Base-by-base conservation (phyloP, 139 green algal genomes). In the Micromonas pusilla region DNA sequence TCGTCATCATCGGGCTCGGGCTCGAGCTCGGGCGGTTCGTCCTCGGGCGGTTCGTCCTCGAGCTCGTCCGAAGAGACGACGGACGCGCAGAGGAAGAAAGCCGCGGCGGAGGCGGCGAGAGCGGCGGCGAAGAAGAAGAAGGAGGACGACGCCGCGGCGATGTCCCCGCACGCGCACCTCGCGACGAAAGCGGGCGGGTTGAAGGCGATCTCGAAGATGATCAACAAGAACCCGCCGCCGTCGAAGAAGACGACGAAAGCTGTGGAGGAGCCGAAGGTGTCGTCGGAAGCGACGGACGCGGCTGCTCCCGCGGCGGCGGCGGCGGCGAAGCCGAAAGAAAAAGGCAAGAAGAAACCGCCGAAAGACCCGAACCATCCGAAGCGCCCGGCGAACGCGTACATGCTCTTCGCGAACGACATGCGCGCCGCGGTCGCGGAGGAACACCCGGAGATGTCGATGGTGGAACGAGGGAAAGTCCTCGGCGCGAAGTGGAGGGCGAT, bases 351-450 rank as follows among this genome's bases (percentile, higher is more conserved):
- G 64, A 84, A 79, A 76, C 85, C 85, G 84, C 73, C 77, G 70
- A 89, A 88, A 79, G 86, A 91, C 74, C 85, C 83, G 77, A 86
- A 88, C 64, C 82, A 80, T 19, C 88, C 88, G 31, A 92, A 90
- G 81, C 84, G 86, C 74, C 82, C 86, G 9, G 64, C 76, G 28
- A 84, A 82, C 23, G 83, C 89, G 26, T 93, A 91, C 85, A 90
- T 93, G 77, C 90, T 85, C 70, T 93, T 89, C 78, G 87, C 77
- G 78, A 84, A 88, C 52, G 86, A 88, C 57, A 76, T 84, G 52
- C 87, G 89, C 26, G 76, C 74, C 25, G 45, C 78, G 32, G 73
- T 89, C 33, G 85, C 86, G 67, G 25, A 32, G 16, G 67, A 82
- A 13, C 81, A 86, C 45, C 80, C 78, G 57, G 63, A 82, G 34